A percentile compares a stretch with the other conserved stretches of the same genome.
These are phyloP conservation scores for Teratosphaeriaceae sp. DNA, from an alignment of 2,329 filamentous ascomycete genomes.

Conservation along the genomic window DNA sequence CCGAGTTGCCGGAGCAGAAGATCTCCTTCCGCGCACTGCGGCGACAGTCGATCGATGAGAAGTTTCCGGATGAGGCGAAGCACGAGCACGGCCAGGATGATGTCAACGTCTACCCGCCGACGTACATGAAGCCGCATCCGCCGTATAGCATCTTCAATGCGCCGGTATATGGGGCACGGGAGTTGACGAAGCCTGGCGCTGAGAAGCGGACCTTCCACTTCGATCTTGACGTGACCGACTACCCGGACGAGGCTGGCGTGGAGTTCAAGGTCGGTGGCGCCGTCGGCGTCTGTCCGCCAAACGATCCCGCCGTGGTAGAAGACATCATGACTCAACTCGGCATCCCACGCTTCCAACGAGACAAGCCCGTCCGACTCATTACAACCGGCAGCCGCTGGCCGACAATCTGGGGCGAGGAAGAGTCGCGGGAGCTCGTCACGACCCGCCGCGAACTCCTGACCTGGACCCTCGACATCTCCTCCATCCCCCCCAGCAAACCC, in stretches of 20 bases:
- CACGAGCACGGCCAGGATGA: conserved; percentile 34
- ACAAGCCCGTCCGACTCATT: conserved; percentile 73
- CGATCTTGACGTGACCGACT: conserved; percentile 92
- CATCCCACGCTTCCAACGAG: conserved; percentile 73
- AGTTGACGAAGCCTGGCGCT: conserved; percentile 79
- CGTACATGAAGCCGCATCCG: conserved; percentile 88
- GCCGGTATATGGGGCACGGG: conserved; percentile 75
- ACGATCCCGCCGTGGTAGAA: conserved; percentile 69
- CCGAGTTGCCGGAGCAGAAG: conserved; percentile 67
- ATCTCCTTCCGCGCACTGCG: conserved; percentile 44
- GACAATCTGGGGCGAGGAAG: conserved; percentile 93
- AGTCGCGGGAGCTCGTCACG: conserved; percentile 76
- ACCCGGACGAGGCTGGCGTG: conserved; percentile 73
- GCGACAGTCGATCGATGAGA: conserved; percentile 45
- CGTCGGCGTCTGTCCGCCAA: conserved; percentile 87
- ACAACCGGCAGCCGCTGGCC: conserved; percentile 85
- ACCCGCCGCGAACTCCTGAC: conserved; percentile 87
- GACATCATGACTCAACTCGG: conserved; percentile 76
- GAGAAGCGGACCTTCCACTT: conserved; percentile 98
- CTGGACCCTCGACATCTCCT: conserved; percentile 93
- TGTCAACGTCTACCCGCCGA: conserved; percentile 62
- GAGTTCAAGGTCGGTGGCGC: conserved; percentile 97
- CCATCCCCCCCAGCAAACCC: conserved; percentile 81
- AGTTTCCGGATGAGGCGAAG: conserved; percentile 42
- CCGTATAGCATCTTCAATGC: conserved; percentile 89